Evolutionary conservation across 768 basidiomycete species (phyloP).

Genomic region (Mycena albidolilacea): DNA sequence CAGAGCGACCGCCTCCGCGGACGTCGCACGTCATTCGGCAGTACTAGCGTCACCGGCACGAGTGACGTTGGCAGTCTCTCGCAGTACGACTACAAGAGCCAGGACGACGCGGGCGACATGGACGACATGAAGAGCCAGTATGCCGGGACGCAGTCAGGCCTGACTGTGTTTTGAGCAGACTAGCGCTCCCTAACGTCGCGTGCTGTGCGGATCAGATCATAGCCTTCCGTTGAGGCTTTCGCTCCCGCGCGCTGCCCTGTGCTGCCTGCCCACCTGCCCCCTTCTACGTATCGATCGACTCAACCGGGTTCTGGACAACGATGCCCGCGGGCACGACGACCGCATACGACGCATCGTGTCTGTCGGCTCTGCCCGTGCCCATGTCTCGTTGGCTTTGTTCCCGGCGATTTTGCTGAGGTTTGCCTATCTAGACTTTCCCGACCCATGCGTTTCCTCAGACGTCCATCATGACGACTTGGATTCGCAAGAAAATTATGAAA

Average conservation of each 20-base stretch:
- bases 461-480: conserved; percentile 24
- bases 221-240: conserved; percentile 23
- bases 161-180: conserved; percentile 83
- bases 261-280: conserved; percentile 32
- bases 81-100: conserved; percentile 89
- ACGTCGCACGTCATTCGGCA: conserved; percentile 80
- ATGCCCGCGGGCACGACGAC: conserved; percentile 29
- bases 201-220: conserved; percentile 35
- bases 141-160: conserved; percentile 85
- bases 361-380: conserved; percentile 29
- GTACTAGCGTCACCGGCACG: conserved; percentile 78
- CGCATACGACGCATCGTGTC: conserved; percentile 25
- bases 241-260: conserved; percentile 29
- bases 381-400: conserved; percentile 32
- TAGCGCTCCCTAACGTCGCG: conserved; percentile 4
- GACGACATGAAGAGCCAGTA: conserved; percentile 95
- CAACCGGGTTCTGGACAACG: conserved; percentile 35
- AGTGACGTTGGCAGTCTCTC: conserved; percentile 87
- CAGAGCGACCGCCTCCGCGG: conserved; percentile 89
- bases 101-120: conserved; percentile 83
- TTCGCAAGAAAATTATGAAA: conserved; percentile 35
- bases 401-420: conserved; percentile 33
- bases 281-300: conserved; percentile 31
- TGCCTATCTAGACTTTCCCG: conserved; percentile 35
- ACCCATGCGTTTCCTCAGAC: conserved; percentile 20